Evolutionary conservation across 352 stramenopile genomes (phyloP).

Genomic region (Peronospora destructor): DNA sequence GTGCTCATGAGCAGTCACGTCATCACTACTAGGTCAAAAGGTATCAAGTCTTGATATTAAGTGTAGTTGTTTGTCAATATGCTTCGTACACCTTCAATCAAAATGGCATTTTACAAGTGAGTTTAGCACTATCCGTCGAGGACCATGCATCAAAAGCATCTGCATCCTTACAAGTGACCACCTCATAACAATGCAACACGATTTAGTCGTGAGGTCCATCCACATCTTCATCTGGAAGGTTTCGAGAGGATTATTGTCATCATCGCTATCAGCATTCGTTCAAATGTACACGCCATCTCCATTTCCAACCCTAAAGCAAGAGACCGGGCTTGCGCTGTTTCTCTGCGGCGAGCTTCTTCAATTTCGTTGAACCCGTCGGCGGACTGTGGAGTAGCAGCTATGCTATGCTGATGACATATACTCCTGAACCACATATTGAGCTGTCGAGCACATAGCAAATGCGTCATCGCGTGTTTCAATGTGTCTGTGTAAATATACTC

Average conservation of each 20-base stretch:
- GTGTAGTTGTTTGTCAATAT: slow-evolving; percentile 15
- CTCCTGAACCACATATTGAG: slow-evolving; percentile 9
- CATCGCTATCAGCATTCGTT: slow-evolving; percentile 11
- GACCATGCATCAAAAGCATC: slow-evolving; percentile 3
- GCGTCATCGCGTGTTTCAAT: slow-evolving; percentile 35
- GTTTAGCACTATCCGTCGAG: slow-evolving; percentile 15
- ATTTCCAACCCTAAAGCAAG: no score
- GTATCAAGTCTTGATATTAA: slow-evolving; percentile 16
- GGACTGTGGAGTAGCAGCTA: slow-evolving; percentile 24
- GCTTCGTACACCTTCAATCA: slow-evolving; percentile 16
- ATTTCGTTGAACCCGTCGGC: slow-evolving; percentile 30
- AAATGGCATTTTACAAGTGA: slow-evolving; percentile 24
- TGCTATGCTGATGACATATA: slow-evolving; percentile 22
- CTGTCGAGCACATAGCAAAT: slow-evolving; percentile 13
- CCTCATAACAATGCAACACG: slow-evolving; percentile 19
- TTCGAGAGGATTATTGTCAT: slow-evolving; percentile 7
- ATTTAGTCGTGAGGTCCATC: slow-evolving; percentile 14
- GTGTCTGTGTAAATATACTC: slow-evolving; percentile 92
- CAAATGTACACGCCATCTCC: slow-evolving; percentile 29
- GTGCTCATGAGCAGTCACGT: slow-evolving; percentile 17
- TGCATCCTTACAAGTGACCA: not conserved
- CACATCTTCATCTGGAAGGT: slow-evolving; percentile 11
- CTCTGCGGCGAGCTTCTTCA: no score
- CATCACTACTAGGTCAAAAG: slow-evolving; percentile 14
- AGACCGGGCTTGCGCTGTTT: no score